Evolutionary conservation across 2,329 filamentous ascomycete species (phyloP), one percentile per base, ranked within the genome.

Genomic region (Penicillium sp.): DNA sequence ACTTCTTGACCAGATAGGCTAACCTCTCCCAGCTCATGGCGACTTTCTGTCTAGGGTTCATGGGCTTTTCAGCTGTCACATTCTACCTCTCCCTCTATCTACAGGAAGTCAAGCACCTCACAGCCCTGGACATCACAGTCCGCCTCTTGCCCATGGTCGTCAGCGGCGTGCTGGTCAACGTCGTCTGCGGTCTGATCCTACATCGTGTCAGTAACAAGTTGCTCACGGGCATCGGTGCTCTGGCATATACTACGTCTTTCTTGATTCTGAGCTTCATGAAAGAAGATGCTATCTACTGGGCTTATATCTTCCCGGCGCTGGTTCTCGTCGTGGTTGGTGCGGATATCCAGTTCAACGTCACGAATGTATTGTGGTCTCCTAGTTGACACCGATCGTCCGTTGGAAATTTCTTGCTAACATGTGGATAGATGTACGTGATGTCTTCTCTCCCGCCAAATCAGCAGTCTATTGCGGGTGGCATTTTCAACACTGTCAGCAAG

Each of bases 261-360:
- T 73, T 86, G 0, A 78, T 91, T 6, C 78, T 87, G 38, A 83
- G 85, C 0, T 80, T 89, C 52, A 85, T 88, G 68, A 75, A 78
- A 42, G 71, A 81, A 1, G 79, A 83, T 10, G 82, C 82, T 58
- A 81, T 78, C 19, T 90, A 90, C 71, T 91, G 88, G 88, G 83
- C 83, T 0, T 86, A 88, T 61, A 81, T 84, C 6, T 90, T 90
- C 70, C 86, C 87, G 0, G 82, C 82, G 0, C 74, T 89, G 42
- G 74, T 87, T 16, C 73, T 90, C 28, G 82, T 83, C 25, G 87
- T 90, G 1, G 77, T 89, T 4, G 88, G 88, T 1, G 87, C 87
- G 0, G 89, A 90, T 69, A 83, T 91, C 37, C 84, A 90, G 60
- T 90, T 90, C 73, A 89, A 89, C 61, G 87, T 90, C 25, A 84